A percentile compares a stretch with the other conserved stretches of the same genome.
Conservation (phyloP, 306 rosid species). For the Inga laurina region DNA sequence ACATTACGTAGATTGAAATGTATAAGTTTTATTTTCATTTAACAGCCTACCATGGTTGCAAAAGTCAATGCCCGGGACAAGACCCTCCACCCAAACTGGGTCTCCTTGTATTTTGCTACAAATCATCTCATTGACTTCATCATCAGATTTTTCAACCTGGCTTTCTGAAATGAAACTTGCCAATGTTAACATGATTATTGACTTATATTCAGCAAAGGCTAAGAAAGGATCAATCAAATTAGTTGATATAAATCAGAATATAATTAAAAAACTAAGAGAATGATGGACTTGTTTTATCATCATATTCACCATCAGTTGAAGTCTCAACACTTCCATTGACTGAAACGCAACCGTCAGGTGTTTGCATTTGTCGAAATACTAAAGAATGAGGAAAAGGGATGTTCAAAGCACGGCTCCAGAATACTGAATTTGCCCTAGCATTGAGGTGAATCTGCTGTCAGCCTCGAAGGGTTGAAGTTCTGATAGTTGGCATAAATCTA, state of each 20-base stretch:
- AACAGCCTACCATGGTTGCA: constrained; percentile 84
- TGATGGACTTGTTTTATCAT: constrained; percentile 40
- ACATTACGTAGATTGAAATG: constrained; percentile 18
- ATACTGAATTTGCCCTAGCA: constrained; percentile 91
- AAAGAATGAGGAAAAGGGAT: constrained; percentile 81
- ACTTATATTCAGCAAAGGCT: constrained; percentile 23
- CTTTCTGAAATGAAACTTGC: constrained; percentile 46
- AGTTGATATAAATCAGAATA: not conserved
- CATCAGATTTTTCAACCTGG: constrained; percentile 43
- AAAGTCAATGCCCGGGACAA: constrained; percentile 96
- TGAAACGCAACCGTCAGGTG: constrained; percentile 38
- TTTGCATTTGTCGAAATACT: constrained; percentile 76
- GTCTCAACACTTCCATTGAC: constrained; percentile 26
- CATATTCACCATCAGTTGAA: constrained; percentile 39
- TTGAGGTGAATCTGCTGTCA: constrained; percentile 38
- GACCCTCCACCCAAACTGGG: constrained; percentile 95
- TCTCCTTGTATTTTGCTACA: constrained; percentile 45
- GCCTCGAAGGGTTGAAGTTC: constrained; percentile 33
- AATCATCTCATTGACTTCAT: constrained; percentile 45
- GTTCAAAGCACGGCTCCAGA: constrained; percentile 93
- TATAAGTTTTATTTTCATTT: constrained; percentile 25
- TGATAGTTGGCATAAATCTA: not conserved
- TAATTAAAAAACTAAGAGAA: not conserved
- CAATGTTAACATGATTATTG: constrained; percentile 12
- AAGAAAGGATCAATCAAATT: constrained; percentile 18